Conservation (phyloP, 805 yeast genomes). For the Schwanniomyces vanrijiae region DNA sequence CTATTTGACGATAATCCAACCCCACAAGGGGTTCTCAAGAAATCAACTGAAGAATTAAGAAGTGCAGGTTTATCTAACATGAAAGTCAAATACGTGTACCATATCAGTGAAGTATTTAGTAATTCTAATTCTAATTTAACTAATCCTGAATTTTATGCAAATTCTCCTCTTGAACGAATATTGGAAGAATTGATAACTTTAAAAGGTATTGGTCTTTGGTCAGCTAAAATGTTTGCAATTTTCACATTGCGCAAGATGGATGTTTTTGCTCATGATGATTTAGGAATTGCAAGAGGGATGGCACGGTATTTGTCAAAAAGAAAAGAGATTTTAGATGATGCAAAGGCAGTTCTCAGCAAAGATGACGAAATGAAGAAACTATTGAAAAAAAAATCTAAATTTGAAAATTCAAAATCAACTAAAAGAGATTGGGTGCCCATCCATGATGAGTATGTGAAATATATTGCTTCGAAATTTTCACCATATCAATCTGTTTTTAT, state of each 20-base stretch:
- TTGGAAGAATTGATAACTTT: conserved; percentile 48
- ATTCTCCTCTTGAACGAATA: conserved; percentile 44
- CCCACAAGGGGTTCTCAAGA: conserved; percentile 45
- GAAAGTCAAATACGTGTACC: conserved; percentile 63
- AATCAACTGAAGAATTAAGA: conserved; percentile 50
- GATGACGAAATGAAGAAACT: conserved; percentile 32
- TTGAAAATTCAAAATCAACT: conserved; percentile 28
- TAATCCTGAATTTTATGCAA: conserved; percentile 34
- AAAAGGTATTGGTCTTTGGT: conserved; percentile 84
- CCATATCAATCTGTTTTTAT: conserved; percentile 72
- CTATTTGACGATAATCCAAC: conserved; percentile 46
- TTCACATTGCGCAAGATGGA: conserved; percentile 68
- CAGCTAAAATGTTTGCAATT: conserved; percentile 81
- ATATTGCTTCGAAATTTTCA: conserved; percentile 54
- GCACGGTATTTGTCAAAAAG: conserved; percentile 58
- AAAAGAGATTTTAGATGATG: conserved; percentile 46
- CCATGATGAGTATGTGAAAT: conserved; percentile 57
- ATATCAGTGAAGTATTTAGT: conserved; percentile 53
- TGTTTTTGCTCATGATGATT: conserved; percentile 74
- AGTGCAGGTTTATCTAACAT: conserved; percentile 66
- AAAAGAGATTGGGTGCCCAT: conserved; percentile 66
- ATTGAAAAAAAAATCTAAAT: conserved; percentile 37
- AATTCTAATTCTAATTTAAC: conserved; percentile 33
- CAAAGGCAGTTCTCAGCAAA: conserved; percentile 34
- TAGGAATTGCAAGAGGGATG: conserved; percentile 84